Evolutionary conservation across 2,329 filamentous ascomycete genomes (phyloP), one percentile per base, ranked within the genome.

Genomic region (Raffaelea ambrosiae): DNA sequence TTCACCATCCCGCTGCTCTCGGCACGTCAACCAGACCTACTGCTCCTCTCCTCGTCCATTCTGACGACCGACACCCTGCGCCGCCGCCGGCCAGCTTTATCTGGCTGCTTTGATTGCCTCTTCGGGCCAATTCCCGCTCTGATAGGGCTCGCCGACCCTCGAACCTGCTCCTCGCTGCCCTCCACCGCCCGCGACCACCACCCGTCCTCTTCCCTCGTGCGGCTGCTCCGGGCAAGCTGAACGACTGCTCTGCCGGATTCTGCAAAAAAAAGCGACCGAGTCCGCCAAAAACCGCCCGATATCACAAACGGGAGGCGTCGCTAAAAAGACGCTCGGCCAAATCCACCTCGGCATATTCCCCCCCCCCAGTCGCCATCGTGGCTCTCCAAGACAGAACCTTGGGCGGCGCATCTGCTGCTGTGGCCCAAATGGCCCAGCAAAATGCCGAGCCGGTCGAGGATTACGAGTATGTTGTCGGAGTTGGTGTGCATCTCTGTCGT

Each of bases 361-460:
- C 7, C 33, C 38, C 7, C 33, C 40, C 43, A 43, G 57, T 61
- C 69, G 71, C 69, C 78, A 82, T 68, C 64, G 77, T 83, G 80
- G 75, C 76, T 69, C 72, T 83, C 66, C 74, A 79, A 68, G 69
- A 74, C 54, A 74, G 73, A 63, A 64, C 72, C 57, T 74, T 77
- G 72, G 76, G 79, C 74, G 74, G 73, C 73, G 77, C 76, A 70
- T 72, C 77, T 69, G 72, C 72, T 73, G 79, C 76, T 76, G 77
- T 75, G 77, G 79, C 78, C 76, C 72, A 73, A 65, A 84, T 83
- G 80, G 78, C 79, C 76, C 77, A 81, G 76, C 77, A 77, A 67
- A 76, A 69, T 72, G 74, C 73, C 70, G 77, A 79, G 67, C 71
- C 73, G 56, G 72, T 69, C 60, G 79, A 82, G 65, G 79, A 83